Evolutionary conservation across 2,329 filamentous ascomycete genomes (phyloP).

Genomic region (Malbranchea zuffiana): DNA sequence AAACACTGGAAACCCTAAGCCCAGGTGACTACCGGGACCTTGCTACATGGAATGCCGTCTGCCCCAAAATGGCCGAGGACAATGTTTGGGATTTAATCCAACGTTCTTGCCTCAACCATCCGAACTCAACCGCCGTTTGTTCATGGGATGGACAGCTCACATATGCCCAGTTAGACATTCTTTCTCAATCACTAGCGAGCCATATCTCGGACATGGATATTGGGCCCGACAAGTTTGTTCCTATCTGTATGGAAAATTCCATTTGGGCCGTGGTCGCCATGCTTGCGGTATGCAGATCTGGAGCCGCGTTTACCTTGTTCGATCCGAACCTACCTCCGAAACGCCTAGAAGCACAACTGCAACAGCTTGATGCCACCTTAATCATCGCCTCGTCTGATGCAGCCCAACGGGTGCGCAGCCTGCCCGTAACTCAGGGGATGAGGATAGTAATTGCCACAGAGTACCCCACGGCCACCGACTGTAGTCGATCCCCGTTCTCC

Average conservation of each 20-base stretch:
- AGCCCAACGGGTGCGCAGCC: no score
- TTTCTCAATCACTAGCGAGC: conserved; percentile 22
- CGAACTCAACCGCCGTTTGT: no score
- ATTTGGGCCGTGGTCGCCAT: conserved; percentile 22
- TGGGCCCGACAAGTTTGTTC: conserved; percentile 18
- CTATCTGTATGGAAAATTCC: conserved; percentile 24
- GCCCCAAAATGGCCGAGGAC: no score
- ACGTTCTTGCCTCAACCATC: no score
- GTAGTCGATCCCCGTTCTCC: background rate
- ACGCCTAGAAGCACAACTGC: background rate
- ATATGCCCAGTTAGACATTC: conserved; percentile 21
- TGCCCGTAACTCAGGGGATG: background rate
- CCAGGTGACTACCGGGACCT: no score
- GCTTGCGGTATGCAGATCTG: conserved; percentile 22
- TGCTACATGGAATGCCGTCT: no score
- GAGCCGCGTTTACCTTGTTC: conserved; percentile 21
- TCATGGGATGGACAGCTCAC: conserved; percentile 24
- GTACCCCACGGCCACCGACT: background rate
- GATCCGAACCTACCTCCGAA: conserved; percentile 12
- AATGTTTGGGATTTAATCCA: no score
- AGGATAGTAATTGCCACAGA: conserved; percentile 3
- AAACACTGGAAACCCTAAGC: no score
- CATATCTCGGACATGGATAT: conserved; percentile 25
- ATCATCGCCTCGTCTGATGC: conserved; percentile 1
- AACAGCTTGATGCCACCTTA: background rate